Evolutionary conservation across 306 rosid species (phyloP).

Genomic region (Cicer bijugum): DNA sequence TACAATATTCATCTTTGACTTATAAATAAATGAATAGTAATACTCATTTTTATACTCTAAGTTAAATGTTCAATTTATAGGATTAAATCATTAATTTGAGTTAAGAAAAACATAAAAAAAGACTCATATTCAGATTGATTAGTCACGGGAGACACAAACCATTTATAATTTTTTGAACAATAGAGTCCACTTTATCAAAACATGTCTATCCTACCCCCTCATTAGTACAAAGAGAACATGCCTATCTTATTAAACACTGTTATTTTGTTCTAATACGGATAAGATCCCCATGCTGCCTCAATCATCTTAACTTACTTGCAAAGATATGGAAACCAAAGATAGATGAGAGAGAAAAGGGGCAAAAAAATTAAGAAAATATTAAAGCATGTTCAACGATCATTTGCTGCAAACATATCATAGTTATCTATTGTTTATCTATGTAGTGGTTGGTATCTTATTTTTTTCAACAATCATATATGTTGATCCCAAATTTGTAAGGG

Average conservation of each 20-base stretch:
- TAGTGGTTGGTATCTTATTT: constrained; percentile 36
- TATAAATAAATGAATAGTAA: too few species aligned
- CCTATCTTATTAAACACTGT: too few species aligned
- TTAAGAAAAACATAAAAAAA: background rate
- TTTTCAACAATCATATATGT: too few species aligned
- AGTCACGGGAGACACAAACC: constrained; percentile 43
- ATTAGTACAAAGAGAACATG: too few species aligned
- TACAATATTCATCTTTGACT: too few species aligned
- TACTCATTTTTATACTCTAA: too few species aligned
- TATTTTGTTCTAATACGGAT: constrained; percentile 44
- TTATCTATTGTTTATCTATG: constrained; percentile 26
- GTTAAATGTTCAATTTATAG: too few species aligned
- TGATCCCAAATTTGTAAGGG: too few species aligned
- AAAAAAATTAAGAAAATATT: constrained; percentile 7
- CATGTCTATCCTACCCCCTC: constrained; percentile 6
- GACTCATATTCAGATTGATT: constrained; percentile 25
- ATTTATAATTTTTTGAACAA: constrained; percentile 25
- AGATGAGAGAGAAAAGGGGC: background rate
- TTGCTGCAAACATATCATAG: constrained; percentile 20
- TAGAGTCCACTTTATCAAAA: constrained; percentile 39
- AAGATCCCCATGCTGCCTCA: constrained; percentile 50
- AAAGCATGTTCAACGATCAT: constrained; percentile 47
- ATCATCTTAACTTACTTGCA: constrained; percentile 59
- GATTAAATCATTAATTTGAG: too few species aligned
- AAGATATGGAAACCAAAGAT: constrained; percentile 33